Base-by-base conservation (phyloP, 768 basidiomycete genomes). In the Fomitopsis serialis region DNA sequence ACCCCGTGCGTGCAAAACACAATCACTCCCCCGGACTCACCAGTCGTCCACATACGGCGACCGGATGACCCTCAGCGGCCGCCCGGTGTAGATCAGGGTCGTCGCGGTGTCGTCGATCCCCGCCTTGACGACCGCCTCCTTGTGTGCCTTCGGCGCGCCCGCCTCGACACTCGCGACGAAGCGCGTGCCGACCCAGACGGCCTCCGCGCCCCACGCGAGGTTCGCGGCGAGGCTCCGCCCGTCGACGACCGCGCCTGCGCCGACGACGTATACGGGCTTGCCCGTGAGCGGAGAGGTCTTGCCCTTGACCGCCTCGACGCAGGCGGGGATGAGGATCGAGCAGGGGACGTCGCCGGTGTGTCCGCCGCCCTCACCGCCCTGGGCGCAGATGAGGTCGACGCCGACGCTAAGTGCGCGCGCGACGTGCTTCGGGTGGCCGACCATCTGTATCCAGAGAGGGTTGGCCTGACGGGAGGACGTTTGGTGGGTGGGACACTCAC, bases 371-470 rank as follows among this genome's bases (percentile, higher is more conserved):
- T 97, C 94, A 23, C 92, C 90, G 2, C 87, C 93, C 71, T 96
- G 93, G 3, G 92, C 92, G 62, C 94, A 97, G 65, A 98, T 95
- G 55, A 98, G 74, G 63, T 98, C 94, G 29, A 91, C 88, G 34
- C 94, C 95, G 34, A 77, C 85, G 2, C 78, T 89, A 29, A 96
- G 78, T 8, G 90, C 90, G 67, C 89, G 90, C 45, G 73, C 58
- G 43, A 89, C 89, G 66, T 93, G 90, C 65, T 93, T 96, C 12
- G 93, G 92, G 64, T 93, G 90, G n/a, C 94, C 94, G 54, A 96
- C 87, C 90, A 92, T 93, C 77, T 80, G 56, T n/a, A n/a, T n/a
- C n/a, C n/a, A 11, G 8, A 19, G 8, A 13, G n/a, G n/a, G 12
- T 34, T 13, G 27, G 32, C 23, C 27, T 43, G 43, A 44, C 25